Percentiles rank a stretch among this genome's conserved stretches.
phyloP scores from a whole-genome alignment of 371 early-diverging fungal genomes.

The Aphelidium insulamus region DNA sequence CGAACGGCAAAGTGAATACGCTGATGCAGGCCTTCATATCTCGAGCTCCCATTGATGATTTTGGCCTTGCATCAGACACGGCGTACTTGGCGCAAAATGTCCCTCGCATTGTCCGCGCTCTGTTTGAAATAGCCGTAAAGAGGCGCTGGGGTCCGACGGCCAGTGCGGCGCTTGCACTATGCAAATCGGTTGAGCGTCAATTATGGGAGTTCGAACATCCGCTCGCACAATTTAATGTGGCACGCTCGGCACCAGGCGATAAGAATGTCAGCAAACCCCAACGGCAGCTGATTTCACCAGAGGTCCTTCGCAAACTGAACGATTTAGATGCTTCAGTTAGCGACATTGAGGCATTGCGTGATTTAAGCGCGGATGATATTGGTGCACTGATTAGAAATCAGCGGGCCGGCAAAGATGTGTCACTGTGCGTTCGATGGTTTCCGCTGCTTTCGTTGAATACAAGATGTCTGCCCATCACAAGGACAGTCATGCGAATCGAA shows the following conservation, averaged over 20 bases:
- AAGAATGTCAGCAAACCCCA: no score
- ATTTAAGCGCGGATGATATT: slow-evolving; percentile 58
- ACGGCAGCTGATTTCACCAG: slow-evolving; percentile 24
- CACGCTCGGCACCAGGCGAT: no score
- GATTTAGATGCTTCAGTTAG: slow-evolving; percentile 1
- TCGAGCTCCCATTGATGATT: slow-evolving; percentile 53
- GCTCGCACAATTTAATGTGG: slow-evolving; percentile 46
- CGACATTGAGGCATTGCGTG: slow-evolving; percentile 42
- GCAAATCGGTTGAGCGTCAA: slow-evolving; percentile 66
- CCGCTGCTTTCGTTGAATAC: slow-evolving; percentile 58
- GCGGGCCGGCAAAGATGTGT: slow-evolving; percentile 49
- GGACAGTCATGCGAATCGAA: slow-evolving; percentile 62
- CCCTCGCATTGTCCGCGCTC: slow-evolving; percentile 73
- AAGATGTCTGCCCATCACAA: slow-evolving; percentile 59
- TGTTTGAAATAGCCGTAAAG: slow-evolving; percentile 82
- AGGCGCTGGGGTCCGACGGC: slow-evolving; percentile 76
- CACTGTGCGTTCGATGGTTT: slow-evolving; percentile 52
- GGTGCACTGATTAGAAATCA: slow-evolving; percentile 62
- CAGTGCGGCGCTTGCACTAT: slow-evolving; percentile 48
- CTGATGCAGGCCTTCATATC: slow-evolving; percentile 72
- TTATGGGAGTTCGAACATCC: slow-evolving; percentile 94
- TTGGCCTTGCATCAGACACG: slow-evolving; percentile 76
- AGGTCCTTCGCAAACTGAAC: slow-evolving; percentile 3
- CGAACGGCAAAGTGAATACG: slow-evolving; percentile 75
- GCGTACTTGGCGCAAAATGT: slow-evolving; percentile 84